Conservation (phyloP, 192 early-diverging fungal species). For the Mortierella alpina region DNA sequence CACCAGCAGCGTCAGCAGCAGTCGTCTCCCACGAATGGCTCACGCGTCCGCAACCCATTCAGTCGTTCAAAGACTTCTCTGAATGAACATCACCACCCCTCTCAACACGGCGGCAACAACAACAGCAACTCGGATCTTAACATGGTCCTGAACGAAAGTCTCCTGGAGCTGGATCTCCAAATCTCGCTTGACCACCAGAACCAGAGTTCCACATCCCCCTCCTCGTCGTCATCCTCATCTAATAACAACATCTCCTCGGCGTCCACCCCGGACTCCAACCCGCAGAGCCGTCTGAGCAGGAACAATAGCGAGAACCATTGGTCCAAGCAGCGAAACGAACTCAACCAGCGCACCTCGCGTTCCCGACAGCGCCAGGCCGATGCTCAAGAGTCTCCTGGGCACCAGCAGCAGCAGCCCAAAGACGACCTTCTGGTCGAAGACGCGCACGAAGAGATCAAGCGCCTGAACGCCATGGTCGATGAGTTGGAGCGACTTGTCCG, state of each 20-base stretch:
- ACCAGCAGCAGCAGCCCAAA: not conserved
- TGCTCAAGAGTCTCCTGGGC: not conserved
- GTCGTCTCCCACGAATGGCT: not conserved
- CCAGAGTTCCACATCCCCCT: not conserved
- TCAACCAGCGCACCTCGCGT: not conserved
- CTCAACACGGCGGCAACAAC: constrained; percentile 2
- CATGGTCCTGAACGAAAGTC: constrained; percentile 34
- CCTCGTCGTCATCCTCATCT: constrained; percentile 1
- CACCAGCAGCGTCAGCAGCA: constrained; percentile 11
- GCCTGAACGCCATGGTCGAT: constrained; percentile 44
- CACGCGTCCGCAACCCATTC: not conserved
- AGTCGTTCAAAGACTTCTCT: constrained; percentile 2
- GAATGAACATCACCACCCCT: not conserved
- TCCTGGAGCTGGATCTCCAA: constrained; percentile 39
- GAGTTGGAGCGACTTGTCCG: constrained; percentile 30
- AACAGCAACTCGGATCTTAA: constrained; percentile 33
- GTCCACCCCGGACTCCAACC: not conserved
- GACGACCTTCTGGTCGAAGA: constrained; percentile 31
- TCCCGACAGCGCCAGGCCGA: not conserved
- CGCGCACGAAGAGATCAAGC: constrained; percentile 38
- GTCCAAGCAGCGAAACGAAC: not conserved
- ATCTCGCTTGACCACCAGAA: constrained; percentile 9
- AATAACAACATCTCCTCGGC: no score
- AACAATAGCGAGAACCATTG: not conserved
- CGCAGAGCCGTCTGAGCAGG: not conserved